Base-by-base conservation (phyloP, 495 filamentous ascomycete species). In the Mycothermus thermophilus region DNA sequence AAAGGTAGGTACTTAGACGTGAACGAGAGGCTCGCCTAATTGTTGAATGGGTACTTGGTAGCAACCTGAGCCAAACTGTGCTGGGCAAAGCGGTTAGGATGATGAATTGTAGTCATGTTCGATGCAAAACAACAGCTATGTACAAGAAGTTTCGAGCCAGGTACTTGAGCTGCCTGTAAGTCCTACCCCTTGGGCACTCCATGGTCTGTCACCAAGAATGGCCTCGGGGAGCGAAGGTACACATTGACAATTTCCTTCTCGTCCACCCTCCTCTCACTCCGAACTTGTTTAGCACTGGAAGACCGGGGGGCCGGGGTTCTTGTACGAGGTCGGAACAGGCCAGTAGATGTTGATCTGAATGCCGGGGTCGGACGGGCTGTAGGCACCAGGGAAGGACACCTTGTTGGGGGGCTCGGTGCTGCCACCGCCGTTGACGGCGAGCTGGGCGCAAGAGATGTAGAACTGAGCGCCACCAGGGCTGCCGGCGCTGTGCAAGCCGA, bases 401-500 rank as follows among this genome's bases (percentile, higher is more conserved):
- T 52, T 55, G 41, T 47, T 35, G 3, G 23, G 12, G 6, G 58
- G 55, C 23, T 55, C 46, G 16, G 48, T 55, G 42, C 38, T 59
- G 35, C 60, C 58, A 20, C 60, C 58, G 28, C 60, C 59, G 11
- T 55, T 53, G 25, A 64, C 43, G 29, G 32, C 36, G 27, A 63
- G 35, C 47, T 64, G 60, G 3, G 55, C 59, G 42, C 60, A 64
- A 1, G 43, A 52, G 32, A 69, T 49, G 40, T 71, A 74, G 40
- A 71, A 71, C 52, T 63, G 52, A 7, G 72, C 67, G 1, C 66
- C 68, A 1, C 60, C 61, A 4, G 44, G 38, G 6, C 46, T 43
- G 23, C 40, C 38, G 7, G 69, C 71, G 15, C 37, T 40, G 43
- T 74, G 67, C 8, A 72, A 54, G 10, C 54, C 71, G 32, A 76